Percentiles rank a stretch among this genome's conserved stretches.
phyloP scores from a whole-genome alignment of 1,139 yeast genomes.

The Magnusiomyces starmeri region DNA sequence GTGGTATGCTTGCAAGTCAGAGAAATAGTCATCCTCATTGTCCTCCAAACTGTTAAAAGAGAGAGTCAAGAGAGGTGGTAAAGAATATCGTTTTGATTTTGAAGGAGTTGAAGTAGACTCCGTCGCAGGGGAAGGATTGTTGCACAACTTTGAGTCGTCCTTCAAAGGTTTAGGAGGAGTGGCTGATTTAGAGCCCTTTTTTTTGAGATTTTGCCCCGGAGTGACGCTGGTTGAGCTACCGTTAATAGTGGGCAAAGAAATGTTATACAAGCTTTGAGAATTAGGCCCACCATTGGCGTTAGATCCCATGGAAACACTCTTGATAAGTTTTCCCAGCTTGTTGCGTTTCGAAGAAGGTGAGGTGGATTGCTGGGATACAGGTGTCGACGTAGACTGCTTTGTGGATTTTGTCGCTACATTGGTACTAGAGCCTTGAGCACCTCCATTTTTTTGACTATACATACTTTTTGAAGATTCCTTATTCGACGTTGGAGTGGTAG shows the following conservation, averaged over 20 bases:
- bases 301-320: background rate
- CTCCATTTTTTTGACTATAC: background rate
- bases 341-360: background rate
- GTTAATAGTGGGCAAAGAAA: background rate
- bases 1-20: background rate
- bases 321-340: background rate
- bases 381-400: background rate
- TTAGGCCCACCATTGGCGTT: background rate
- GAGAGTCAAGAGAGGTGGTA: slow-evolving; percentile 1
- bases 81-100: background rate
- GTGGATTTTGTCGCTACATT: background rate
- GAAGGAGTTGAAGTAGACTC: background rate
- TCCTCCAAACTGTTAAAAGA: background rate
- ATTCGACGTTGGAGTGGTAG: no score
- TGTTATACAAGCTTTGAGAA: slow-evolving; percentile 5
- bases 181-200: background rate
- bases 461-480: no score
- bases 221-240: background rate
- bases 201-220: background rate
- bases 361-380: background rate
- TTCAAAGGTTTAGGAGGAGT: background rate
- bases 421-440: background rate
- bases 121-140: background rate
- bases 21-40: background rate
- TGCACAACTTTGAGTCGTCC: background rate